Evolutionary conservation across 2,329 filamentous ascomycete species (phyloP).

Genomic region (Neobulgaria alba): DNA sequence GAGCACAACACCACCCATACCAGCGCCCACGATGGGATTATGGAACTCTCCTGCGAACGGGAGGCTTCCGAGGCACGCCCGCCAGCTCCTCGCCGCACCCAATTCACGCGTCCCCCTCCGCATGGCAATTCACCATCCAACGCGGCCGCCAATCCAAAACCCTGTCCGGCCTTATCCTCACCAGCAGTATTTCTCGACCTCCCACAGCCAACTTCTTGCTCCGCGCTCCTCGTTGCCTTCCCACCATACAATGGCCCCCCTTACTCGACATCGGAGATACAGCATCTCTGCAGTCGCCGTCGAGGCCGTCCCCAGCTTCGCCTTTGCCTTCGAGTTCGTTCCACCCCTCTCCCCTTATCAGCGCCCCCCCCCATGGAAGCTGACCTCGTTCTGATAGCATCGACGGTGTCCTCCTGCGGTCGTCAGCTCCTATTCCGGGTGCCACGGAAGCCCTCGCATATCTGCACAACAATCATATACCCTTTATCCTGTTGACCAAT

Average conservation of each 20-base stretch:
- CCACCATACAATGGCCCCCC: neutral
- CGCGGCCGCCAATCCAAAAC: neutral
- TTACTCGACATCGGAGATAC: neutral
- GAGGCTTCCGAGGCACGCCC: neutral
- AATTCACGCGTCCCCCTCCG: neutral
- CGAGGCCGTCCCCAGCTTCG: constrained; percentile 33
- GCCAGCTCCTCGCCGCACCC: neutral
- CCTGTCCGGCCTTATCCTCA: neutral
- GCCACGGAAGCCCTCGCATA: constrained; percentile 65
- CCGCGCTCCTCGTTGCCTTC: constrained; percentile 1
- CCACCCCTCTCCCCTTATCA: neutral
- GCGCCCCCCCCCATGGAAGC: constrained; percentile 1
- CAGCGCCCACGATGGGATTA: constrained; percentile 4
- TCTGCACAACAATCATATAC: constrained; percentile 67
- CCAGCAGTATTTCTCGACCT: constrained; percentile 1
- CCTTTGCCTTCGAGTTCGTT: constrained; percentile 48
- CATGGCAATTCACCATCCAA: neutral
- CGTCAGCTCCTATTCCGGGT: constrained; percentile 67
- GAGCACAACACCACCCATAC: constrained; percentile 1
- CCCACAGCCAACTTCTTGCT: neutral
- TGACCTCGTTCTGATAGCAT: constrained; percentile 36
- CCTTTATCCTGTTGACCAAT: constrained; percentile 93
- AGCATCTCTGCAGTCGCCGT: constrained; percentile 4
- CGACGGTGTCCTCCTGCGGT: constrained; percentile 89
- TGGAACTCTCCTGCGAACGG: neutral